Evolutionary conservation across 768 basidiomycete genomes (phyloP).

Genomic region (Pulveroboletus sp.): DNA sequence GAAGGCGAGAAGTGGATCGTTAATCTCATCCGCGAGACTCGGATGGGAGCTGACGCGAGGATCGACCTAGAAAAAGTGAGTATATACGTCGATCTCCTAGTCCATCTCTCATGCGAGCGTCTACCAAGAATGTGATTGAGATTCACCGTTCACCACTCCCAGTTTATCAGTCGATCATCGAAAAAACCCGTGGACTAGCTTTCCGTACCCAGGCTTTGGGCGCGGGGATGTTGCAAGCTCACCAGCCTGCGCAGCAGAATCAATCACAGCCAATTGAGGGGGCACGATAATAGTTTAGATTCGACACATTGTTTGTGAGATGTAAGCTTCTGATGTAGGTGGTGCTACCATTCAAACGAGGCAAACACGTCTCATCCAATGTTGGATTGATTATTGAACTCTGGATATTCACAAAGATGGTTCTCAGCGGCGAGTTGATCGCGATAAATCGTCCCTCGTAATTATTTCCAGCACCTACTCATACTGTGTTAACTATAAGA

Average conservation of each 20-base stretch:
- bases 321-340: constrained; percentile 3
- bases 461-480: constrained; percentile 36
- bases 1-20: constrained; percentile 99
- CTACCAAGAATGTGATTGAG: constrained; percentile 86
- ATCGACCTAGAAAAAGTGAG: constrained; percentile 91
- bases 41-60: constrained; percentile 95
- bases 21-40: constrained; percentile 95
- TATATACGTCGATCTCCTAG: not conserved
- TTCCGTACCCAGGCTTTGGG: constrained; percentile 89
- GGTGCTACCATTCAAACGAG: not conserved
- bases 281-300: constrained; percentile 16
- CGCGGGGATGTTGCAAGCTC: constrained; percentile 56
- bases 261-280: constrained; percentile 29
- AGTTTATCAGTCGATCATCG: constrained; percentile 90
- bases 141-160: constrained; percentile 88
- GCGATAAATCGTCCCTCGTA: not conserved
- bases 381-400: not conserved
- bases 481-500: not conserved
- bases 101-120: constrained; percentile 5
- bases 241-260: constrained; percentile 28
- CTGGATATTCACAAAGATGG: not conserved
- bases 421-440: not conserved
- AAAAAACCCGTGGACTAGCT: constrained; percentile 89
- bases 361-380: no score
- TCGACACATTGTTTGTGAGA: not conserved